Evolutionary conservation across 345 rosid species (phyloP), one percentile per base, ranked within the genome.

Genomic region (Eucalyptus cloeziana): DNA sequence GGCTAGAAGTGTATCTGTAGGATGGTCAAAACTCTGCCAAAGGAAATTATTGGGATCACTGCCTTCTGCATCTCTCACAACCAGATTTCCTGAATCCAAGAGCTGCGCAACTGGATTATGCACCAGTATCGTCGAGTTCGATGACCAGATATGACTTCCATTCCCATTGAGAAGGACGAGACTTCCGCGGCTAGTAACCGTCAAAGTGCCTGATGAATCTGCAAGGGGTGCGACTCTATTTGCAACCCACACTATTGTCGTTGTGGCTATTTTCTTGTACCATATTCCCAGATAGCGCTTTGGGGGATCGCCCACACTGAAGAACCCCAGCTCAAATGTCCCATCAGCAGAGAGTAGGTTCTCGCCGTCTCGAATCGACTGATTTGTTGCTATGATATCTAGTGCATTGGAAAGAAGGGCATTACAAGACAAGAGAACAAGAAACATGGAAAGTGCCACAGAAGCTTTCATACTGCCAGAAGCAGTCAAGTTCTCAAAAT

Each of bases 11-110:
- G 93, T 92, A 54, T 94, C 92, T 30, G 91, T 58, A 4, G 93
- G 94, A 76, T 93, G 54, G 90, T 95, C 97, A 86, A 94, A 95
- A 88, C 96, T 94, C 90, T 95, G 95, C 97, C 96, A 95, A 27
- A 93, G 87, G 69, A 21, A 87, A 37, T 7, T 92, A 92, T 58
- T 94, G 47, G 30, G 89, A 37, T 79, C 52, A 25, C 69, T 86
- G 9, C 33, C 40, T 49, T 43, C 71, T 4, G 50, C 91, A 4
- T 92, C 93, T 87, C 76, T 90, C 12, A 94, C 69, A 21, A 94
- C 91, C 3, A 94, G 88, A 87, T 94, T 94, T 33, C 95, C 96
- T 14, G 95, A 60, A 13, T 93, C 92, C 79, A 95, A 43, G 49
- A 95, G 89, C 91, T 88, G 90, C 8, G 92, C 92, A 47, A 92